A percentile compares a stretch with the other conserved stretches of the same genome.
These are phyloP conservation scores for Aspergillus conjunctus DNA, from an alignment of 495 filamentous ascomycete species.

Conservation along the genomic window DNA sequence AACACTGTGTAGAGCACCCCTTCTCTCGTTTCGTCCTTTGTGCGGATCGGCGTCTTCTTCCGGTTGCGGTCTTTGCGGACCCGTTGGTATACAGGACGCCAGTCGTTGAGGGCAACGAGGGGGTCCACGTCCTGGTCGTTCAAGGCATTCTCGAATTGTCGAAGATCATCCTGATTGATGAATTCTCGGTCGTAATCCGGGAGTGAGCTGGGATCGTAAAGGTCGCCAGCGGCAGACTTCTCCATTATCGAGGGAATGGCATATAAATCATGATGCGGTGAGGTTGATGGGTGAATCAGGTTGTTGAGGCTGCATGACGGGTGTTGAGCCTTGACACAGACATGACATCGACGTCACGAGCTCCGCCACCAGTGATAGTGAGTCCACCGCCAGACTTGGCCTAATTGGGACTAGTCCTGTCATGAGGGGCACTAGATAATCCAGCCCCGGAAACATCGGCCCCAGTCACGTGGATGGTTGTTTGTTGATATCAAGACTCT, in stretches of 20 bases:
- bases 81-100: constrained; percentile 74
- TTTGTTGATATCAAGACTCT: no score
- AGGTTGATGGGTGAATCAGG: constrained; percentile 4
- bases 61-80: constrained; percentile 54
- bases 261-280: constrained; percentile 32
- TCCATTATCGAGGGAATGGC: constrained; percentile 37
- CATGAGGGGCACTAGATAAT: not conserved
- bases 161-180: constrained; percentile 55
- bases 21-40: constrained; percentile 90
- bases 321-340: constrained; percentile 3
- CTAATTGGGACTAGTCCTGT: no score
- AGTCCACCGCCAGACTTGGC: not conserved
- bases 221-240: constrained; percentile 29
- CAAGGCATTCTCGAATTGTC: constrained; percentile 53
- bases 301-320: constrained; percentile 3
- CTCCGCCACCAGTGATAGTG: not conserved
- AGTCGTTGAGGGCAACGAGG: constrained; percentile 78
- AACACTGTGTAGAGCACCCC: constrained; percentile 84
- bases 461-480: not conserved
- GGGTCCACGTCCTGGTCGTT: constrained; percentile 50
- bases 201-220: constrained; percentile 49
- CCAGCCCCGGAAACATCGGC: not conserved
- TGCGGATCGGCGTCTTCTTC: constrained; percentile 51
- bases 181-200: constrained; percentile 71
- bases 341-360: constrained; percentile 19